phyloP scores from a whole-genome alignment of 2,329 filamentous ascomycete species.

The Neopestalotiopsis rosae region DNA sequence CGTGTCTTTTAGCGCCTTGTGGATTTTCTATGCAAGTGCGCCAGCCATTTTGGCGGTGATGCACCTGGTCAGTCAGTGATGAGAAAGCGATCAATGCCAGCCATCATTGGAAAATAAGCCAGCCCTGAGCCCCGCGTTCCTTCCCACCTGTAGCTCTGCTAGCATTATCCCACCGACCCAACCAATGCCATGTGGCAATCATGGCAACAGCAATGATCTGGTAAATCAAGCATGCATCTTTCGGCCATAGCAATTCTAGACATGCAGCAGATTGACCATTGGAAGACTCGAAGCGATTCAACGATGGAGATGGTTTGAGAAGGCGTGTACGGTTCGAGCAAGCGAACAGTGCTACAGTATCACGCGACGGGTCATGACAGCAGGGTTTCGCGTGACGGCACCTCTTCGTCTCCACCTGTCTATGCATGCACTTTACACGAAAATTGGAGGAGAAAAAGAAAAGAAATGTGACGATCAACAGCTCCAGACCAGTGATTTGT shows the following conservation, averaged over 20 bases:
- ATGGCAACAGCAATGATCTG: neutral
- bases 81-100: neutral
- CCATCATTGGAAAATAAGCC: neutral
- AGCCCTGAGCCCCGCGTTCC: neutral
- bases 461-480: neutral
- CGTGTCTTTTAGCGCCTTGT: neutral
- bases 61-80: neutral
- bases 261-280: too few relatives aligned
- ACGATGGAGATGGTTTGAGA: too few relatives aligned
- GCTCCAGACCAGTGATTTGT: neutral
- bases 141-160: neutral
- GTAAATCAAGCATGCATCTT: too few relatives aligned
- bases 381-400: constrained; percentile 9
- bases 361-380: neutral
- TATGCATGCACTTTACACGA: constrained; percentile 10
- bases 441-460: neutral
- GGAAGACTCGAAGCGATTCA: too few relatives aligned
- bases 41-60: neutral
- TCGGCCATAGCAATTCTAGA: too few relatives aligned
- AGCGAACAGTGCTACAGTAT: neutral
- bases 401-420: neutral
- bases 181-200: neutral
- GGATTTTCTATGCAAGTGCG: neutral
- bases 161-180: neutral
- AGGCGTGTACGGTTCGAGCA: too few relatives aligned